These are phyloP conservation scores for Oryza glumipatula DNA, from an alignment of 176 grass and related monocot species.

Conservation along the genomic window DNA sequence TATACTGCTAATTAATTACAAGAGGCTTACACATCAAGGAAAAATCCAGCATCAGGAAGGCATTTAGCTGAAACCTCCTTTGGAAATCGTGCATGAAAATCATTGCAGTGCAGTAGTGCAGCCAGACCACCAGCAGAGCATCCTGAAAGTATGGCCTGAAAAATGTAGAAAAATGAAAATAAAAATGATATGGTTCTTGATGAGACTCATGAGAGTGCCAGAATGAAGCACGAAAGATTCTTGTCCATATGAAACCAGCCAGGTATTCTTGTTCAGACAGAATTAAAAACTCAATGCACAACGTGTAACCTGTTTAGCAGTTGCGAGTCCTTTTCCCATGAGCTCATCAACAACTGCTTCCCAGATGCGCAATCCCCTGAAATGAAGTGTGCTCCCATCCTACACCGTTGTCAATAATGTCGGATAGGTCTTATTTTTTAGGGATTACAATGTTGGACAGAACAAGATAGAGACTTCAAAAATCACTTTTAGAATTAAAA, in stretches of 20 bases:
- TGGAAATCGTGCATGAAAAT: slow-evolving; percentile 56
- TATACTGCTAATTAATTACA: neutral
- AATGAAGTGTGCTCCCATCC: slow-evolving; percentile 52
- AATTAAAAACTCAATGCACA: neutral
- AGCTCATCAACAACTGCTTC: slow-evolving; percentile 67
- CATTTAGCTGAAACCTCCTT: slow-evolving; percentile 59
- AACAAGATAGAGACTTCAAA: neutral
- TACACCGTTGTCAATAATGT: slow-evolving; percentile 26
- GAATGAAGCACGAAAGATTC: neutral
- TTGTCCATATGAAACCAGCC: neutral
- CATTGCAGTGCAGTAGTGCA: slow-evolving; percentile 70
- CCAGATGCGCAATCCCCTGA: slow-evolving; percentile 77
- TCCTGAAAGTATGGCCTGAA: slow-evolving; percentile 77
- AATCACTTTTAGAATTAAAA: neutral
- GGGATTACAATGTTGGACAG: neutral
- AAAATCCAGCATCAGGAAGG: slow-evolving; percentile 84
- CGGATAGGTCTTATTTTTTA: neutral
- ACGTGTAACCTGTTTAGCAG: slow-evolving; percentile 65
- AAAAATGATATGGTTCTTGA: slow-evolving; percentile 16
- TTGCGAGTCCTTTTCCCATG: slow-evolving; percentile 54
- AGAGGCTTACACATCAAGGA: slow-evolving; percentile 63
- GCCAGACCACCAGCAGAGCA: slow-evolving; percentile 89
- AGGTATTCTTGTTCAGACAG: neutral
- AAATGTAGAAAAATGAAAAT: neutral
- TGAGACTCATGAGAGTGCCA: no score